Conservation (phyloP, 2,329 filamentous ascomycete genomes). For the Drechslerella coelobrocha region DNA sequence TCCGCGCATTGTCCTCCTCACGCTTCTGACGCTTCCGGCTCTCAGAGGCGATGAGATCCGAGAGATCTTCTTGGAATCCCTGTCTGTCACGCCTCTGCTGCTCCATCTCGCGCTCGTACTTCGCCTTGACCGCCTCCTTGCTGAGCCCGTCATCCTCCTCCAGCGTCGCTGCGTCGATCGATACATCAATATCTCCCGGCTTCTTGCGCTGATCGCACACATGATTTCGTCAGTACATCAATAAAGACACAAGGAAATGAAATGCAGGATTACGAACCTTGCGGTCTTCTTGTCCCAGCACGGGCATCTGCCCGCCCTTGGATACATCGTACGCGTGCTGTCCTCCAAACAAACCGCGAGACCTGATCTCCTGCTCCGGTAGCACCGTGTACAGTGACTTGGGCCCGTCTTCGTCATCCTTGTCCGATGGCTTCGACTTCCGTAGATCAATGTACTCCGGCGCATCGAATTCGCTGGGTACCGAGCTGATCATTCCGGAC, state of each 20-base stretch:
- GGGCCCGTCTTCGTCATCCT: conserved; percentile 62
- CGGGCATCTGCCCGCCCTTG: conserved; percentile 67
- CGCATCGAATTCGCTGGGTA: conserved; percentile 72
- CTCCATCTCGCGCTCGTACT: conserved; percentile 76
- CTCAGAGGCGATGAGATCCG: conserved; percentile 94
- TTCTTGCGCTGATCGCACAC: conserved; percentile 72
- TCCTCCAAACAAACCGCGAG: conserved; percentile 94
- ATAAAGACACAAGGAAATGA: not conserved
- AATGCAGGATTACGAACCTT: conserved; percentile 61
- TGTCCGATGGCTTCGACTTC: conserved; percentile 72
- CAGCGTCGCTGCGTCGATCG: conserved; percentile 83
- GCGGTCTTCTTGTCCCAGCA: conserved; percentile 80
- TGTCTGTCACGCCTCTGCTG: conserved; percentile 69
- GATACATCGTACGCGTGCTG: conserved; percentile 91
- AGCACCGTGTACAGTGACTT: conserved; percentile 87
- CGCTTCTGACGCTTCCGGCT: conserved; percentile 87
- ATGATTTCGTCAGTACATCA: conserved; percentile 3
- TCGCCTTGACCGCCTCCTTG: conserved; percentile 80
- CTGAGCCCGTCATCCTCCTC: conserved; percentile 76
- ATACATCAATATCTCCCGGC: conserved; percentile 91
- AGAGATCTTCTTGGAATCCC: conserved; percentile 85
- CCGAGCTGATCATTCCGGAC: conserved; percentile 77
- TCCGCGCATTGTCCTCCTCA: conserved; percentile 77
- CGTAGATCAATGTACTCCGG: conserved; percentile 74
- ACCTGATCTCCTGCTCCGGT: conserved; percentile 82